Evolutionary conservation across 441 rosid genomes (phyloP).

Genomic region (Corymbia citriodora): DNA sequence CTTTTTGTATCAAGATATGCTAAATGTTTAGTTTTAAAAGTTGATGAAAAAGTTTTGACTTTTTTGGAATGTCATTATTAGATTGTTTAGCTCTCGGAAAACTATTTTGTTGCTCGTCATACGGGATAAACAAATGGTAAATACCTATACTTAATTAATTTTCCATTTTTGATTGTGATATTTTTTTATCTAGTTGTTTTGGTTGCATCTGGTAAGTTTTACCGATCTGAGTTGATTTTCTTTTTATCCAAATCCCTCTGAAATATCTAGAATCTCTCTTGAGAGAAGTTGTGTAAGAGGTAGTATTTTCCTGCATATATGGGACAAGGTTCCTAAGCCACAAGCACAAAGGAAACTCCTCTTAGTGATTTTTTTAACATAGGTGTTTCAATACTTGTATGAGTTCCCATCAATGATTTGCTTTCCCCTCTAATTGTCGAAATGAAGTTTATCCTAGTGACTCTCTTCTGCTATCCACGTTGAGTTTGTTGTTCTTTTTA

Average conservation of each 20-base stretch:
- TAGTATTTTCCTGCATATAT: conserved; percentile 53
- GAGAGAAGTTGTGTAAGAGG: neutral
- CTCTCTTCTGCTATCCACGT: conserved; percentile 39
- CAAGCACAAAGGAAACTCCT: conserved; percentile 88
- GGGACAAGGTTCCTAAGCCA: conserved; percentile 96
- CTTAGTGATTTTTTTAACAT: conserved; percentile 86
- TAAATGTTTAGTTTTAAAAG: conserved; percentile 1
- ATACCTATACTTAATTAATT: conserved; percentile 9
- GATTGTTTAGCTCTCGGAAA: conserved; percentile 97
- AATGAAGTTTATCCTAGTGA: neutral
- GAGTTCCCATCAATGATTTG: neutral
- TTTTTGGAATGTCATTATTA: conserved; percentile 84
- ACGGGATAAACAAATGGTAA: conserved; percentile 96
- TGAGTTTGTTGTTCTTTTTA: conserved; percentile 92
- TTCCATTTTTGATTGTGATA: neutral
- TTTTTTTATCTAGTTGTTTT: neutral
- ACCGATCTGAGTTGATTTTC: too few relatives aligned
- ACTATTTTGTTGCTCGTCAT: conserved; percentile 97
- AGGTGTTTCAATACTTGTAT: conserved; percentile 11
- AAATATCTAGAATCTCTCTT: fast-evolving
- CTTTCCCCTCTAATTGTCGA: fast-evolving
- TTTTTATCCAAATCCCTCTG: conserved; percentile 41
- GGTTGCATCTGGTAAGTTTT: too few relatives aligned
- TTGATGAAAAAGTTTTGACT: conserved; percentile 3
- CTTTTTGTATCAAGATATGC: neutral